Conservation (phyloP, 257 asterid species). For the Cinchona pubescens region DNA sequence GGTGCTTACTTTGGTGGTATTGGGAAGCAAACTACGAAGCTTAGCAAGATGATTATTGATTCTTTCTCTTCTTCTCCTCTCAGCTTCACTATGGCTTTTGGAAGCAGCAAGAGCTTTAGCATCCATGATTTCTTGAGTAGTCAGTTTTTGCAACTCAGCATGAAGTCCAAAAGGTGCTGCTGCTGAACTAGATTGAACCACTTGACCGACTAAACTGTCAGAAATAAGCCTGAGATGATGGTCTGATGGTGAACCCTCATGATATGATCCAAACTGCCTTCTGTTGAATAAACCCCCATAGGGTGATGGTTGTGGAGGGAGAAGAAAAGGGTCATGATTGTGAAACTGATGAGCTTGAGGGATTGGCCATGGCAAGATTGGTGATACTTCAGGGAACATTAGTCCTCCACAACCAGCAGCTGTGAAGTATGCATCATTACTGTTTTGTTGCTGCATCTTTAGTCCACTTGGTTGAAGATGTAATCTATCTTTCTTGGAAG, state of each 20-base stretch:
- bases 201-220: conserved; percentile 49
- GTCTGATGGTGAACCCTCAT: conserved; percentile 39
- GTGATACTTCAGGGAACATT: conserved; percentile 47
- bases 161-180: conserved; percentile 72
- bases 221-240: conserved; percentile 36
- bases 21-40: conserved; percentile 86
- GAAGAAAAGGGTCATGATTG: conserved; percentile 59
- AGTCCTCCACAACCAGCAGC: conserved; percentile 21
- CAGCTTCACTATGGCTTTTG: conserved; percentile 94
- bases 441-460: conserved; percentile 44
- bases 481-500: conserved; percentile 45
- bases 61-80: conserved; percentile 85
- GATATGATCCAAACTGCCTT: conserved; percentile 48
- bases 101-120: conserved; percentile 95
- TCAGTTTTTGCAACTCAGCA: conserved; percentile 88
- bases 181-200: conserved; percentile 41
- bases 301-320: conserved; percentile 50
- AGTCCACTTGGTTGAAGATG: conserved; percentile 14
- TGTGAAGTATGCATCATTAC: conserved; percentile 28
- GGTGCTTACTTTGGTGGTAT: conserved; percentile 77
- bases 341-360: conserved; percentile 36
- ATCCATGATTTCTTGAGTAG: conserved; percentile 89
- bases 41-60: conserved; percentile 84
- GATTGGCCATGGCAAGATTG: conserved; percentile 62
- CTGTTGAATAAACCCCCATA: conserved; percentile 44